Evolutionary conservation across 2,329 filamentous ascomycete species (phyloP).

Genomic region (Chaetomium strumarium): DNA sequence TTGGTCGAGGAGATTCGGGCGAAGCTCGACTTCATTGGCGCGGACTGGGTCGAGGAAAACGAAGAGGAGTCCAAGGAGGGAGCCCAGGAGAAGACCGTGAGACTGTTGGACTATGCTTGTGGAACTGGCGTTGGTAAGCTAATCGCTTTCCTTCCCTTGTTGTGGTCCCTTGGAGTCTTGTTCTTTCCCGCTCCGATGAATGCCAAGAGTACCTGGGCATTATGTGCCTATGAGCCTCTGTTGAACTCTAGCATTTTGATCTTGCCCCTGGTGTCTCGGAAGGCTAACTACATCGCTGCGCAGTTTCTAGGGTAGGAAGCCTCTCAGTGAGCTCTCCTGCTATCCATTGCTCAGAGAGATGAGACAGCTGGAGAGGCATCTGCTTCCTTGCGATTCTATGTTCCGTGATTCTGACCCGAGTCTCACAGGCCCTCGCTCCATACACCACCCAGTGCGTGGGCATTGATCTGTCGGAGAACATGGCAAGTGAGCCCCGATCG

Average conservation of each 20-base stretch:
- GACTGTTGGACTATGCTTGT: slow-evolving; percentile 70
- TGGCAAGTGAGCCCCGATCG: slow-evolving; percentile 37
- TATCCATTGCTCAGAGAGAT: background rate
- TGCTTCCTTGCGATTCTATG: background rate
- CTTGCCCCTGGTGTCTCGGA: background rate
- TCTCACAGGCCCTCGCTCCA: slow-evolving; percentile 49
- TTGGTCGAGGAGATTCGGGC: slow-evolving; percentile 50
- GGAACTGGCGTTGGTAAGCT: slow-evolving; percentile 37
- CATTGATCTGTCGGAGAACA: slow-evolving; percentile 64
- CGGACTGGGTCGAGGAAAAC: slow-evolving; percentile 43
- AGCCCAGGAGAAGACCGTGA: slow-evolving; percentile 34
- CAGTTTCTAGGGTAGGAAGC: slow-evolving; percentile 53
- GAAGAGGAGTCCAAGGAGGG: slow-evolving; percentile 18
- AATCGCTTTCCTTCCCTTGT: background rate
- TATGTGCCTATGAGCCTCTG: too few species aligned
- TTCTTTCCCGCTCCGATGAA: background rate
- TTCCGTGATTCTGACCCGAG: background rate
- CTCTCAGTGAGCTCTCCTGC: slow-evolving; percentile 2
- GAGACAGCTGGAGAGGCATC: background rate
- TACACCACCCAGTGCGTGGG: slow-evolving; percentile 59
- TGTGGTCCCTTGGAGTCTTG: background rate
- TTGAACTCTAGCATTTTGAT: too few species aligned
- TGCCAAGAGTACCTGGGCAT: background rate
- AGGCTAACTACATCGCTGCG: slow-evolving; percentile 40
- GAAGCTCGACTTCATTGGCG: slow-evolving; percentile 56